Percentiles rank a stretch among this genome's conserved stretches.
phyloP scores from a whole-genome alignment of 1,139 yeast species.

The Meyerozyma sp. region DNA sequence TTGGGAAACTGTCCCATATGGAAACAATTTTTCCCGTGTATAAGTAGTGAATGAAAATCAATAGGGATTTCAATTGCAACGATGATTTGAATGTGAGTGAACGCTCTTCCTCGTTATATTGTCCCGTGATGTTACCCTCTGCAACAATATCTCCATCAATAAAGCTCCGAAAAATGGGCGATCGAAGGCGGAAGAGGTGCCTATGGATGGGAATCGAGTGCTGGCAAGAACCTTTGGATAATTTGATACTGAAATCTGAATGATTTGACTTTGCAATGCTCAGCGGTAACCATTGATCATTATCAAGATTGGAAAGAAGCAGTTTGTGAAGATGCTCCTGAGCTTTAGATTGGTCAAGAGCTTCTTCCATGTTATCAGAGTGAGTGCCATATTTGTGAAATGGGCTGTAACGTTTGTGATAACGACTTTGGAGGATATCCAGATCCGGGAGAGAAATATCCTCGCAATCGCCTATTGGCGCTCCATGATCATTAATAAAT shows the following conservation, averaged over 20 bases:
- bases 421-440: no score
- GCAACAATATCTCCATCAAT: constrained; percentile 13
- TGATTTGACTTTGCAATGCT: not conserved
- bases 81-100: constrained; percentile 13
- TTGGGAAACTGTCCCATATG: constrained; percentile 22
- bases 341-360: constrained; percentile 6
- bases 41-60: constrained; percentile 28
- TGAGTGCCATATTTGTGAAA: no score
- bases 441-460: no score
- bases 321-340: not conserved
- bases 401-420: no score
- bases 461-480: no score
- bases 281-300: constrained; percentile 12
- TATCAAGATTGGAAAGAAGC: constrained; percentile 9
- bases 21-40: constrained; percentile 25
- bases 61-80: constrained; percentile 21
- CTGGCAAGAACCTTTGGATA: not conserved
- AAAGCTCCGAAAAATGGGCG: constrained; percentile 19
- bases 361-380: no score
- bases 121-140: constrained; percentile 18
- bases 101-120: constrained; percentile 10
- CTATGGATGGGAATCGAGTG: constrained; percentile 26
- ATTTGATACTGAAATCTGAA: not conserved
- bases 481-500: no score
- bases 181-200: constrained; percentile 22